Evolutionary conservation across 2,329 filamentous ascomycete genomes (phyloP).

Genomic region (Decorospora gaudefroyi): DNA sequence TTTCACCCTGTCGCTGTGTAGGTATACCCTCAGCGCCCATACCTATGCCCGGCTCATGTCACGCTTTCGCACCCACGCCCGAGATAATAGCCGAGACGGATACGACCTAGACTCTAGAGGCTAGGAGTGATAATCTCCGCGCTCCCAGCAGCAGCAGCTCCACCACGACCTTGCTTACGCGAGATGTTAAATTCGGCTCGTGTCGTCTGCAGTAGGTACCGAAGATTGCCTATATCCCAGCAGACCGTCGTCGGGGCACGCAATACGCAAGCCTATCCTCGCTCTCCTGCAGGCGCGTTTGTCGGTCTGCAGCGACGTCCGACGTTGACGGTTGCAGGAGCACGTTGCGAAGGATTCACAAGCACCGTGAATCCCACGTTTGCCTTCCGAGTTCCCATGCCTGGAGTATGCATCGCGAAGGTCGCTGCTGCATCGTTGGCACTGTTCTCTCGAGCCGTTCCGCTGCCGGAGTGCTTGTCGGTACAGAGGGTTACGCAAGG

Average conservation of each 20-base stretch:
- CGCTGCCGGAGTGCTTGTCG: constrained; percentile 20
- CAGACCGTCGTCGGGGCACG: constrained; percentile 15
- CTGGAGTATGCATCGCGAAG: constrained; percentile 17
- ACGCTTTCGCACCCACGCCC: constrained; percentile 21
- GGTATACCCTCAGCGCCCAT: constrained; percentile 14
- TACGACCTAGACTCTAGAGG: constrained; percentile 7
- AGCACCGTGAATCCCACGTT: constrained; percentile 2
- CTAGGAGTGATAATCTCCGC: constrained; percentile 29
- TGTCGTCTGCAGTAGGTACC: constrained; percentile 17
- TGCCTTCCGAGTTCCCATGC: too few relatives aligned
- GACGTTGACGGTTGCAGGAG: constrained; percentile 10
- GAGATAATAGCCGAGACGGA: constrained; percentile 17
- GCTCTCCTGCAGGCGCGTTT: constrained; percentile 22
- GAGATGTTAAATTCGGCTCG: constrained; percentile 20
- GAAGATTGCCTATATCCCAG: constrained; percentile 18
- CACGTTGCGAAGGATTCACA: constrained; percentile 6
- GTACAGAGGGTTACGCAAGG: constrained; percentile 14
- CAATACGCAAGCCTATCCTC: constrained; percentile 10
- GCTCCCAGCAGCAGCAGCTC: constrained; percentile 16
- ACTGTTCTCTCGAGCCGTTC: constrained; percentile 28
- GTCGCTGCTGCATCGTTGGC: constrained; percentile 22
- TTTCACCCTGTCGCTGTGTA: too few relatives aligned
- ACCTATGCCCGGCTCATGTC: constrained; percentile 17
- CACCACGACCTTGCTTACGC: constrained; percentile 26
- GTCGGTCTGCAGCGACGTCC: constrained; percentile 13